Evolutionary conservation across 2,329 filamentous ascomycete genomes (phyloP).

Genomic region (Basipetospora sp.): DNA sequence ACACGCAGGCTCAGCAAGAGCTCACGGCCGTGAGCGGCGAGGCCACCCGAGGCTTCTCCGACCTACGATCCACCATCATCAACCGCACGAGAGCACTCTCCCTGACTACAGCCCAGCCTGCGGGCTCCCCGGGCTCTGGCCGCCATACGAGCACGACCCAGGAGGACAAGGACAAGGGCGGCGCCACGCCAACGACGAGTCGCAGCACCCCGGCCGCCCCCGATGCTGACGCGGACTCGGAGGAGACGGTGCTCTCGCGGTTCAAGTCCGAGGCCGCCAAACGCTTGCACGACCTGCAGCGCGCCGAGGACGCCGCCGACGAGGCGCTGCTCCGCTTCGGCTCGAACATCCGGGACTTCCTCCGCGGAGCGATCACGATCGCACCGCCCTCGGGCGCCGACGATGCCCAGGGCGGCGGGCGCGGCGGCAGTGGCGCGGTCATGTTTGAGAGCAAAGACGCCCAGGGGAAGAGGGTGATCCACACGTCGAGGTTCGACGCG

Average conservation of each 20-base stretch:
- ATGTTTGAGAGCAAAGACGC: conserved; percentile 91
- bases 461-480: conserved; percentile 80
- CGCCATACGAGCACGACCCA: too few relatives aligned
- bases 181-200: conserved; percentile 32
- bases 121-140: conserved; percentile 10
- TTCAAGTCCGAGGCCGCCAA: conserved; percentile 66
- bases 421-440: conserved; percentile 44
- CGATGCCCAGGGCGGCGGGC: too few relatives aligned
- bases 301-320: conserved; percentile 88
- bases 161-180: conserved; percentile 22
- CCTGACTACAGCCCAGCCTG: conserved; percentile 32
- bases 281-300: conserved; percentile 74
- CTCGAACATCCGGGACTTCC: conserved; percentile 73
- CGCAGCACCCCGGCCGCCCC: too few relatives aligned
- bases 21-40: conserved; percentile 65
- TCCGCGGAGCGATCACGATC: conserved; percentile 80
- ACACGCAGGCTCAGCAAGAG: conserved; percentile 77
- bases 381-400: conserved; percentile 50
- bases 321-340: conserved; percentile 88
- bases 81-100: conserved; percentile 62
- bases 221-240: conserved; percentile 32
- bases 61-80: conserved; percentile 51
- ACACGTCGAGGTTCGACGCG: conserved; percentile 85
- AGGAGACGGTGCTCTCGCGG: conserved; percentile 57
- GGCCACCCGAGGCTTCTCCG: conserved; percentile 66